phyloP scores from a whole-genome alignment of 2,329 filamentous ascomycete species.

The Clonostachys solani region DNA sequence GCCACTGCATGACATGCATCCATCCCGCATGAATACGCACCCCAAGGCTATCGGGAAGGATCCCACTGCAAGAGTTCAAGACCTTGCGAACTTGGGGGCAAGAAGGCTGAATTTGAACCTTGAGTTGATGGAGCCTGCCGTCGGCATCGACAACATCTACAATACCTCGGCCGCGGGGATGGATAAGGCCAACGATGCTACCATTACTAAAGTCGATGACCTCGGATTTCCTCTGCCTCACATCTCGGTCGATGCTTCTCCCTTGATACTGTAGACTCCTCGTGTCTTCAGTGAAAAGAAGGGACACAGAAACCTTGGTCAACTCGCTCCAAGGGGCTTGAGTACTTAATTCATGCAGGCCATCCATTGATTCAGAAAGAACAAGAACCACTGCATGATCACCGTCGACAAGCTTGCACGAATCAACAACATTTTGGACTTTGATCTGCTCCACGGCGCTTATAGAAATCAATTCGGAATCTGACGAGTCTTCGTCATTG shows the following conservation, averaged over 20 bases:
- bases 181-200: constrained; percentile 49
- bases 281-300: constrained; percentile 54
- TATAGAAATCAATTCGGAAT: constrained; percentile 10
- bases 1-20: constrained; percentile 73
- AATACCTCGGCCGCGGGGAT: constrained; percentile 54
- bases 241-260: constrained; percentile 47
- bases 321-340: constrained; percentile 73
- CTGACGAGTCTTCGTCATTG: not conserved
- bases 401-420: constrained; percentile 66
- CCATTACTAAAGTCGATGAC: constrained; percentile 41
- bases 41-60: constrained; percentile 53
- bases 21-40: constrained; percentile 64
- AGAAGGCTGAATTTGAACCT: constrained; percentile 62
- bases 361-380: constrained; percentile 60
- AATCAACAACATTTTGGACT: constrained; percentile 66
- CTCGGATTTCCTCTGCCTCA: constrained; percentile 36
- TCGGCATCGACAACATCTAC: constrained; percentile 64
- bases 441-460: constrained; percentile 40
- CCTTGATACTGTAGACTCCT: constrained; percentile 54
- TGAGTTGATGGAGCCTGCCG: constrained; percentile 59
- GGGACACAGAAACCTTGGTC: constrained; percentile 61
- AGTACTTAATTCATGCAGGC: constrained; percentile 62
- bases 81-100: constrained; percentile 58
- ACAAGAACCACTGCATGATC: constrained; percentile 65
- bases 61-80: constrained; percentile 58